Percentiles rank a stretch among this genome's conserved stretches.
Evolutionary conservation across 441 rosid genomes (phyloP).

Genomic region (Croton setiger): DNA sequence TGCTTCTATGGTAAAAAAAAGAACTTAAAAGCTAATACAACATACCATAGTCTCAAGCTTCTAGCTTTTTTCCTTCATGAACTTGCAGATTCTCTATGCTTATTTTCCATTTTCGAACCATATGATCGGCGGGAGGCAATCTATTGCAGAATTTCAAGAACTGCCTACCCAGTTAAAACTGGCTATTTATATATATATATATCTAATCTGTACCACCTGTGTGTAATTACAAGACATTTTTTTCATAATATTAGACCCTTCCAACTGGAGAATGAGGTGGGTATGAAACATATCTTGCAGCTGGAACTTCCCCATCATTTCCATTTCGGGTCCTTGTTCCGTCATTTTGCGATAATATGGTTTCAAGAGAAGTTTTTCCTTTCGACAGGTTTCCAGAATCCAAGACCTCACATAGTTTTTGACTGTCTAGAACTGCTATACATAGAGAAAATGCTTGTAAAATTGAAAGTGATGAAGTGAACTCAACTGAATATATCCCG

Average conservation of each 20-base stretch:
- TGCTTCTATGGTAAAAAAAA: slow-evolving; percentile 20
- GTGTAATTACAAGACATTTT: slow-evolving; percentile 19
- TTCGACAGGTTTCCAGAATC: slow-evolving; percentile 28
- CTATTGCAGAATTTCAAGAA: slow-evolving; percentile 13
- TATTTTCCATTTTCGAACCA: slow-evolving; percentile 15
- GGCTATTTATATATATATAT: slow-evolving; percentile 19
- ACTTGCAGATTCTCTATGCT: slow-evolving; percentile 15
- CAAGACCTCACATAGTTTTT: slow-evolving; percentile 30
- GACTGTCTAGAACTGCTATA: slow-evolving; percentile 66
- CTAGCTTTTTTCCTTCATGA: not conserved
- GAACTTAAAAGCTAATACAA: slow-evolving; percentile 20
- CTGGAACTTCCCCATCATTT: slow-evolving; percentile 41
- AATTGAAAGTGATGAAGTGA: slow-evolving; percentile 60
- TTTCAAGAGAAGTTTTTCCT: slow-evolving; percentile 38
- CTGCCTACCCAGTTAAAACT: slow-evolving; percentile 17
- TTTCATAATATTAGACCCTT: slow-evolving; percentile 44
- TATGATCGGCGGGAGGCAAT: slow-evolving; percentile 6
- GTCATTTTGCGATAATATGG: slow-evolving; percentile 29
- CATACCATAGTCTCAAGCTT: slow-evolving; percentile 12
- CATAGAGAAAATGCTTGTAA: slow-evolving; percentile 87
- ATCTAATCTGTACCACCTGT: not conserved
- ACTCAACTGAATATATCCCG: slow-evolving; percentile 72
- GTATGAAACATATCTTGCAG: slow-evolving; percentile 48
- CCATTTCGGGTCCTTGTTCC: slow-evolving; percentile 37
- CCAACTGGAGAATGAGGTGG: slow-evolving; percentile 79